These are phyloP conservation scores for Tuber aestivum DNA, from an alignment of 495 filamentous ascomycete species.

Conservation along the genomic window DNA sequence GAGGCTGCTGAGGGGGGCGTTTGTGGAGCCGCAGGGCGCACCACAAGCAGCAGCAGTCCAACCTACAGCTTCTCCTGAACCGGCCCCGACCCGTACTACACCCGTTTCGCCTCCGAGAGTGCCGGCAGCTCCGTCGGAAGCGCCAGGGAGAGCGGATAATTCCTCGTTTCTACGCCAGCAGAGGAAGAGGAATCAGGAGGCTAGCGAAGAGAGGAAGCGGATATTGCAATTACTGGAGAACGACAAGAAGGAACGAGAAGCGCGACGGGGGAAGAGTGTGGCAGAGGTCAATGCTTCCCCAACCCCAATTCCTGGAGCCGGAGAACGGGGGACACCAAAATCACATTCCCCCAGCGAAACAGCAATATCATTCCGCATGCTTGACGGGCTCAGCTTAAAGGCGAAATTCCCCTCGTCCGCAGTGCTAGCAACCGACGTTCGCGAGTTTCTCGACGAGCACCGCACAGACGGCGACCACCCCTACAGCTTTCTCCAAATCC, in stretches of 20 bases:
- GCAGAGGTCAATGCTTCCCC: background rate
- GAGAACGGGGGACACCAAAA: constrained; percentile 19
- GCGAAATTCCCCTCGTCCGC: constrained; percentile 59
- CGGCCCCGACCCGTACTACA: background rate
- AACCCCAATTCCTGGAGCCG: background rate
- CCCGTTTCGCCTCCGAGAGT: constrained; percentile 9
- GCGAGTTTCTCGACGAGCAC: constrained; percentile 65
- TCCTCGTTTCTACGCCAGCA: constrained; percentile 50
- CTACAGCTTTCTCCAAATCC: constrained; percentile 78
- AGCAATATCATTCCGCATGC: constrained; percentile 72
- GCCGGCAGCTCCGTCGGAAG: constrained; percentile 10
- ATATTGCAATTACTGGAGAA: constrained; percentile 60
- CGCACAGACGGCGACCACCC: constrained; percentile 45
- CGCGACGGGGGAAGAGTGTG: constrained; percentile 46
- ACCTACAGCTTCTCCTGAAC: background rate
- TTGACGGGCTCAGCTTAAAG: constrained; percentile 75
- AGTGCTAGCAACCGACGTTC: constrained; percentile 62
- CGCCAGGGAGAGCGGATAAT: constrained; percentile 18
- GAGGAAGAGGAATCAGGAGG: constrained; percentile 52
- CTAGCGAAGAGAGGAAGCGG: constrained; percentile 54
- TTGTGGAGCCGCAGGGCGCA: constrained; percentile 26
- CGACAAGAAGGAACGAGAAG: constrained; percentile 61
- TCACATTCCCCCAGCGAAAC: constrained; percentile 44
- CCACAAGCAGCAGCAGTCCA: constrained; percentile 13
- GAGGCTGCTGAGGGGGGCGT: constrained; percentile 18